Percentiles rank a stretch among this genome's conserved stretches.
Evolutionary conservation across 768 basidiomycete species (phyloP).

Genomic region (Mycena metata): DNA sequence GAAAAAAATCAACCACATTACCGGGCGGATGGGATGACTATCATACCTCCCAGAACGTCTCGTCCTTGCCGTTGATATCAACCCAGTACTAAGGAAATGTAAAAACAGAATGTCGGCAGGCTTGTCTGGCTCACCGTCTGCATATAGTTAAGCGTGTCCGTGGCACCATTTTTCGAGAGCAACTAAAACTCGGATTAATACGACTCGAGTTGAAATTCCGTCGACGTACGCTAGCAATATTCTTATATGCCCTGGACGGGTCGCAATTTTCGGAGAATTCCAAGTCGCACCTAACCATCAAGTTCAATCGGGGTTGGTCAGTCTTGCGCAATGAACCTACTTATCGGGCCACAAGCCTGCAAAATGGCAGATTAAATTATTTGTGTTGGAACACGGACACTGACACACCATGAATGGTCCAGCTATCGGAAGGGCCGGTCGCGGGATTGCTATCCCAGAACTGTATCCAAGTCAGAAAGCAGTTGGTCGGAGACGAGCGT

Average conservation of each 20-base stretch:
- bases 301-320: not conserved
- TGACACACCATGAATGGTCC: slow-evolving; percentile 68
- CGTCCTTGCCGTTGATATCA: slow-evolving; percentile 68
- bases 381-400: too few species aligned
- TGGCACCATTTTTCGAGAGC: slow-evolving; percentile 67
- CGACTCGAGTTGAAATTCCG: too few species aligned
- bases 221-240: slow-evolving; percentile 56
- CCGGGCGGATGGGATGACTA: not conserved
- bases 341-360: slow-evolving; percentile 68
- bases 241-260: slow-evolving; percentile 58
- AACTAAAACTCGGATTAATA: slow-evolving; percentile 55
- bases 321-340: slow-evolving; percentile 41
- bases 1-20: not conserved
- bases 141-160: slow-evolving; percentile 73
- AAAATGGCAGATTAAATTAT: not conserved
- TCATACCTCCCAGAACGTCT: slow-evolving; percentile 72
- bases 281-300: slow-evolving; percentile 10
- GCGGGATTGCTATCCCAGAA: slow-evolving; percentile 69
- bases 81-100: slow-evolving; percentile 67
- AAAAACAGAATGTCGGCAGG: not conserved
- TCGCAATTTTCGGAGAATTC: slow-evolving; percentile 58
- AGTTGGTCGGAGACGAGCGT: not conserved
- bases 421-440: slow-evolving; percentile 65
- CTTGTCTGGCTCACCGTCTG: slow-evolving; percentile 44
- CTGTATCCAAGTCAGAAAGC: slow-evolving; percentile 40